Conservation (phyloP, 495 filamentous ascomycete genomes). For the Aspergillus egyptiacus region DNA sequence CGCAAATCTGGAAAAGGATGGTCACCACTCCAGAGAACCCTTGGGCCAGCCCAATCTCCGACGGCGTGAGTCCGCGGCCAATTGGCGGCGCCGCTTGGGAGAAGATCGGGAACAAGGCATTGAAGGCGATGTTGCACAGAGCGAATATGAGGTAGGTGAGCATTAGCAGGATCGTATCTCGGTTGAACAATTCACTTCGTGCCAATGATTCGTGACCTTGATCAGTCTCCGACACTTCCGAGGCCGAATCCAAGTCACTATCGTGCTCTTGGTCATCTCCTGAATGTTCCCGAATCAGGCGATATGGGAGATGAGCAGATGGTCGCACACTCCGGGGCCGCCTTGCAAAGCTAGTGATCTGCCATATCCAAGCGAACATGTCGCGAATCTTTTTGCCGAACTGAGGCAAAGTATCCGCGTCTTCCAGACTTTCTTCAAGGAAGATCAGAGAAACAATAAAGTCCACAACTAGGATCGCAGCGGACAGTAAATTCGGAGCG, state of each 20-base stretch:
- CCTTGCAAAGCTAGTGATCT: conserved; percentile 55
- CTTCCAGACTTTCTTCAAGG: conserved; percentile 84
- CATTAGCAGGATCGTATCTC: conserved; percentile 74
- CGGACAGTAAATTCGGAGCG: conserved; percentile 72
- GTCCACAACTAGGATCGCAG: conserved; percentile 63
- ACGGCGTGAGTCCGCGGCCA: conserved; percentile 67
- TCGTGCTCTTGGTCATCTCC: conserved; percentile 33
- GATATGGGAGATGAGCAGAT: conserved; percentile 17
- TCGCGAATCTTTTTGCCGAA: conserved; percentile 51
- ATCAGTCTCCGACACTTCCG: conserved; percentile 34
- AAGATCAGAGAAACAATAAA: conserved; percentile 67
- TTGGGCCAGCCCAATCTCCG: conserved; percentile 78
- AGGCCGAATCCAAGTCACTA: conserved; percentile 39
- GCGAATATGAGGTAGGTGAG: conserved; percentile 83
- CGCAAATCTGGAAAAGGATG: conserved; percentile 79
- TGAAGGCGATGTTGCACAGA: conserved; percentile 82
- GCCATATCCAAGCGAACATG: conserved; percentile 67
- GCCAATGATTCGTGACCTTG: conserved; percentile 35
- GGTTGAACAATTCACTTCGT: conserved; percentile 55
- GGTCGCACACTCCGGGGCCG: conserved; percentile 54
- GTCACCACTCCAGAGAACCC: conserved; percentile 79
- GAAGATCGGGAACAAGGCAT: conserved; percentile 89
- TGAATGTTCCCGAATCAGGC: conserved; percentile 20
- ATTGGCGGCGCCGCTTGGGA: conserved; percentile 64
- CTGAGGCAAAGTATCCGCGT: conserved; percentile 57